A percentile compares a stretch with the other conserved stretches of the same genome.
Evolutionary conservation across 2,329 filamentous ascomycete species (phyloP).

Genomic region (Penicillium sp.): DNA sequence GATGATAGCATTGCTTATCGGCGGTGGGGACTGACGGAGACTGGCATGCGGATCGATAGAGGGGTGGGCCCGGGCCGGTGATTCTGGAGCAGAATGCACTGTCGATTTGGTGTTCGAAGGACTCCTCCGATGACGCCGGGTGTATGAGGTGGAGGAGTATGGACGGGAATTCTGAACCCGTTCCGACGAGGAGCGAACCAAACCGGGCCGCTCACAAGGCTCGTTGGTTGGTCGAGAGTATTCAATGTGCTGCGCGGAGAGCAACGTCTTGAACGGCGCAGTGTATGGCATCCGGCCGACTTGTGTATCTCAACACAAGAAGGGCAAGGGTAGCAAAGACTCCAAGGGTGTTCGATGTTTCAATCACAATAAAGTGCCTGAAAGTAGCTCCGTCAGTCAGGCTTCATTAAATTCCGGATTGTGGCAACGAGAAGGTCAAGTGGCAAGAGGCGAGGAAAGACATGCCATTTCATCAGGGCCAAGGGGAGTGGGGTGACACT

Average conservation of each 20-base stretch:
- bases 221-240: conserved; percentile 45
- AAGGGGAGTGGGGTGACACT: neutral
- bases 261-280: conserved; percentile 55
- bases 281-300: conserved; percentile 53
- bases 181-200: conserved; percentile 28
- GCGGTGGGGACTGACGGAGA: conserved; percentile 80
- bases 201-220: conserved; percentile 22
- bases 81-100: conserved; percentile 33
- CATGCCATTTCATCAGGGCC: conserved; percentile 11
- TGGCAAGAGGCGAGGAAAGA: conserved; percentile 14
- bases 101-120: conserved; percentile 49
- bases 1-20: conserved; percentile 72
- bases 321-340: conserved; percentile 9
- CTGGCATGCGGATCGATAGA: conserved; percentile 53
- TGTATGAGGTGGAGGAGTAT: conserved; percentile 60
- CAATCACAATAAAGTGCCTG: conserved; percentile 14
- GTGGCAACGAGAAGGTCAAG: conserved; percentile 14
- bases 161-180: conserved; percentile 55
- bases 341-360: conserved; percentile 3
- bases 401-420: conserved; percentile 9
- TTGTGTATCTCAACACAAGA: conserved; percentile 35
- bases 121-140: conserved; percentile 61
- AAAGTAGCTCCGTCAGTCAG: neutral
- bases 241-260: conserved; percentile 54
- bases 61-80: conserved; percentile 20